Percentiles rank a stretch among this genome's conserved stretches.
These are phyloP conservation scores for Clavispora phyllophila DNA, from an alignment of 805 yeast genomes.

Conservation along the genomic window DNA sequence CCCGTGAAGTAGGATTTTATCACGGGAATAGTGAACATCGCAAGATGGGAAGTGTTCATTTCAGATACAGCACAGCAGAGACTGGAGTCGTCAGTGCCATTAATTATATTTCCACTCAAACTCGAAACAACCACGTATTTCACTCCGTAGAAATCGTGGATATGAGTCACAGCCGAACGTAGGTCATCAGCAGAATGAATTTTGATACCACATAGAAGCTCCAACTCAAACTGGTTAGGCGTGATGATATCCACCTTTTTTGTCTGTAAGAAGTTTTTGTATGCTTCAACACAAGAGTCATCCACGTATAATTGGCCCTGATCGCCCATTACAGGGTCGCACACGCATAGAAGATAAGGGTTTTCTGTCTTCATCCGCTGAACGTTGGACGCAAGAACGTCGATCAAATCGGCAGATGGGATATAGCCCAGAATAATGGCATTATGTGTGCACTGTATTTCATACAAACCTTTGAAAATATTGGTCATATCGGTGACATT, in stretches of 20 bases:
- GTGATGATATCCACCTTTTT: constrained; percentile 13
- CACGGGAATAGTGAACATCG: constrained; percentile 48
- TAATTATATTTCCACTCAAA: constrained; percentile 26
- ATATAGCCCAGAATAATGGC: constrained; percentile 17
- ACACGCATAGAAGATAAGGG: constrained; percentile 15
- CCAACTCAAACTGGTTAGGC: constrained; percentile 18
- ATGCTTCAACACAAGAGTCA: constrained; percentile 12
- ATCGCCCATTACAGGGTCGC: constrained; percentile 20
- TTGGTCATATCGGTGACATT: constrained; percentile 7
- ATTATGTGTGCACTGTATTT: constrained; percentile 12
- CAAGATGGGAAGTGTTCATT: constrained; percentile 11
- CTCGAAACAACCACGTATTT: constrained; percentile 14
- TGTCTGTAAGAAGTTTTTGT: constrained; percentile 5
- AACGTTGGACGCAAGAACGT: constrained; percentile 7
- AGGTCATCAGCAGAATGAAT: constrained; percentile 8
- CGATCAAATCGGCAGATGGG: constrained; percentile 12
- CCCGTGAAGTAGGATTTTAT: constrained; percentile 87
- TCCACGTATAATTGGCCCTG: constrained; percentile 17
- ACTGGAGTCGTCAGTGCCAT: constrained; percentile 1
- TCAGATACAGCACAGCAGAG: constrained; percentile 26
- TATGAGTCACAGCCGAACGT: constrained; percentile 7
- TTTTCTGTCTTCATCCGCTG: constrained; percentile 4
- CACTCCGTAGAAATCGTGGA: constrained; percentile 8
- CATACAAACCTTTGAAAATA: constrained; percentile 10
- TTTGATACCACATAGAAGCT: constrained; percentile 11